These are phyloP conservation scores for Cyclotella distinguenda DNA, from an alignment of 108 stramenopile genomes.

Conservation along the genomic window DNA sequence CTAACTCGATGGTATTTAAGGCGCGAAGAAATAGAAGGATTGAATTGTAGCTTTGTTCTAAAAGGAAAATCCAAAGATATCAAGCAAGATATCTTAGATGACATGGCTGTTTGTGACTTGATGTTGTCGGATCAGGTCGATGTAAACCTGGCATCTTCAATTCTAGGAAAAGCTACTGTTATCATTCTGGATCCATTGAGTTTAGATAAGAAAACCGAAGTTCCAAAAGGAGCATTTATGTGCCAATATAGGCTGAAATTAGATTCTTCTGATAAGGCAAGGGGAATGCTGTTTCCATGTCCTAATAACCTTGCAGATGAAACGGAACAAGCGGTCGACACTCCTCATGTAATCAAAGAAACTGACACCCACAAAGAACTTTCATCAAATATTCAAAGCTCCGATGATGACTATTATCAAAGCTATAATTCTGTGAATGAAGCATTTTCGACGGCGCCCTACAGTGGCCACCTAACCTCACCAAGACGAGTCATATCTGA, in stretches of 20 bases:
- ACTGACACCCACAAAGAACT: too few species aligned
- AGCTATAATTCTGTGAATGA: constrained; percentile 1
- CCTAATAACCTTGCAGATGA: background rate
- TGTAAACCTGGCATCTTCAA: constrained; percentile 60
- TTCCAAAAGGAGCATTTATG: constrained; percentile 42
- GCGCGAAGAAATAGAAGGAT: constrained; percentile 59
- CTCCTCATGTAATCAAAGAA: too few species aligned
- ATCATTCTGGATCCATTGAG: constrained; percentile 29
- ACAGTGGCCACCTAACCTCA: constrained; percentile 14
- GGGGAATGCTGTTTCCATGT: background rate
- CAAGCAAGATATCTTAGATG: constrained; percentile 23
- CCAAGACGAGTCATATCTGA: constrained; percentile 47
- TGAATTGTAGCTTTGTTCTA: constrained; percentile 44
- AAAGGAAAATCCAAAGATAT: constrained; percentile 20
- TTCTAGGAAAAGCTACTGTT: constrained; percentile 54
- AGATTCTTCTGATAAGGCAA: constrained; percentile 2
- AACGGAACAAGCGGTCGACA: background rate
- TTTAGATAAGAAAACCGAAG: constrained; percentile 6
- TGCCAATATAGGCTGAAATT: constrained; percentile 46
- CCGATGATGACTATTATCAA: constrained; percentile 10
- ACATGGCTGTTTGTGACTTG: constrained; percentile 52
- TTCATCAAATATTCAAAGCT: too few species aligned
- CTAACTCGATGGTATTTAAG: constrained; percentile 40
- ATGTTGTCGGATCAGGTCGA: constrained; percentile 64
- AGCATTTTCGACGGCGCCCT: constrained; percentile 16